Base-by-base conservation (phyloP, 2,329 filamentous ascomycete genomes). In the Ampelomyces quisqualis region DNA sequence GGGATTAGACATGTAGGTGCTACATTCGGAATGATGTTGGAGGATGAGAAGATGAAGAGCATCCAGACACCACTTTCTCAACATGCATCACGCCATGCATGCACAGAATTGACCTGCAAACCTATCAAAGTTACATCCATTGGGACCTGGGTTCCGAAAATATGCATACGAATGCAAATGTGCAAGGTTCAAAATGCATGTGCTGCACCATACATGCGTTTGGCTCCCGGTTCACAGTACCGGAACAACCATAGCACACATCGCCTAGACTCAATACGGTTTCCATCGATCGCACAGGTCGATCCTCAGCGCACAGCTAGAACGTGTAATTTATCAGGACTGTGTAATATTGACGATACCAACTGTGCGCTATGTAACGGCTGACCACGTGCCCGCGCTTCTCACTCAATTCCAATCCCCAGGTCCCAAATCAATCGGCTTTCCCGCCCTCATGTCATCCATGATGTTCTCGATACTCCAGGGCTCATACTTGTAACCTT, bases 401-500 rank as follows among this genome's bases (percentile, higher is more conserved):
- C n/a, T n/a, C n/a, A n/a, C n/a, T n/a, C 49, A 66, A 26, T 66
- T 62, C 67, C 67, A 70, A 37, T 70, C 58, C 11, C 67, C 67
- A 6, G 51, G 34, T 1, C 65, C 67, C 22, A 69, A 40, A 11
- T 68, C 64, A 36, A 68, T 55, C 2, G 53, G 38, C 46, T 55
- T 63, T 5, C 68, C 68, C 10, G 50, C 57, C 41, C 62, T 50
- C 62, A 67, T 69, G 32, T 68, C 65, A 15, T 65, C 61, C 58
- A 70, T 69, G 9, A 73, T 61, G 45, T 70, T 58, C 43, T 73
- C 64, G 14, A 73, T 70, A 27, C 60, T 70, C 70, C 70, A 73
- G 1, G 67, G 57, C 50, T 66, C 56, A 27, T 69, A 72, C 28
- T 51, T 60, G 45, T 73, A 71, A 1, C 70, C 71, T 7, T 56